These are phyloP conservation scores for Acacia crassicarpa DNA, from an alignment of 306 rosid genomes.

Conservation along the genomic window DNA sequence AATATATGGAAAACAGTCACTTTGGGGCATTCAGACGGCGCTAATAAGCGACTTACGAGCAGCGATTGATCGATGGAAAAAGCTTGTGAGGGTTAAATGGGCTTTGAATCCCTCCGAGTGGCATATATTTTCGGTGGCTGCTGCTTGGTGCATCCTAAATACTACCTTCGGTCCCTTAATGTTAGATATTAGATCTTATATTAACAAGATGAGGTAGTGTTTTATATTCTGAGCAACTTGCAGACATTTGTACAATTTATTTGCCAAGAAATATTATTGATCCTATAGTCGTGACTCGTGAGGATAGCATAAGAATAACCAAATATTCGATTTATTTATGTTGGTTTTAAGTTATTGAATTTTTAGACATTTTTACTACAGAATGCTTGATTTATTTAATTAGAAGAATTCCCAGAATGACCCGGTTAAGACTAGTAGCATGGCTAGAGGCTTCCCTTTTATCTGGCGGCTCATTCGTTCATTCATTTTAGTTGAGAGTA, in stretches of 20 bases:
- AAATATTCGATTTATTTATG: too few relatives aligned
- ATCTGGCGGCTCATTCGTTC: too few relatives aligned
- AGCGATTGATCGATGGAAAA: background rate
- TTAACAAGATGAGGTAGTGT: background rate
- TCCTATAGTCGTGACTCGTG: too few relatives aligned
- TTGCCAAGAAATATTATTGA: background rate
- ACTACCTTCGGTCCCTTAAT: too few relatives aligned
- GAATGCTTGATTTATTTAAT: background rate
- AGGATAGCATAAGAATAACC: background rate
- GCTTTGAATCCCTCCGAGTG: background rate
- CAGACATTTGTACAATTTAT: background rate
- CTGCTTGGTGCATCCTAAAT: background rate
- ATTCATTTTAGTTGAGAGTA: too few relatives aligned
- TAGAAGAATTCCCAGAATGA: background rate
- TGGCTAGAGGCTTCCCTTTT: too few relatives aligned
- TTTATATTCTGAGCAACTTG: background rate
- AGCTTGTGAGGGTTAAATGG: background rate
- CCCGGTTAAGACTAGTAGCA: too few relatives aligned
- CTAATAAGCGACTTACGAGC: background rate
- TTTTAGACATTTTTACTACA: background rate
- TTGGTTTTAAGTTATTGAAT: background rate
- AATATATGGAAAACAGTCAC: background rate
- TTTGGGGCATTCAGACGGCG: background rate
- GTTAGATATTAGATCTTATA: too few relatives aligned
- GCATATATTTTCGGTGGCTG: background rate